phyloP scores from a whole-genome alignment of 2,329 filamentous ascomycete species.

The Laburnicola sp. region DNA sequence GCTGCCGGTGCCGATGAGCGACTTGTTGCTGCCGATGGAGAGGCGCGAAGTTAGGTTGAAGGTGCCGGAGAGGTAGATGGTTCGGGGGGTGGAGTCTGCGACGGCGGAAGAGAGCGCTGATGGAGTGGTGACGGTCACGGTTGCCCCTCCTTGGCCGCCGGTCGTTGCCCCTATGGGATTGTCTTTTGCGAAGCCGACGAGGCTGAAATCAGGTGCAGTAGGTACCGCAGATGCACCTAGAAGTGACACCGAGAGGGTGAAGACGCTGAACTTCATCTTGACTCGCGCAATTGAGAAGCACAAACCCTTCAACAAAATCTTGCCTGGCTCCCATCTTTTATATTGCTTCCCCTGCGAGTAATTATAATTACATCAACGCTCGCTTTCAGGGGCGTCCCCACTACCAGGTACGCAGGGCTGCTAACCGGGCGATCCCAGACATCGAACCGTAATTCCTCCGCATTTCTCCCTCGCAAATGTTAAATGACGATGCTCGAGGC shows the following conservation, averaged over 20 bases:
- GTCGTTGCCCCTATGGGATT: slow-evolving; percentile 41
- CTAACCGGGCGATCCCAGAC: too few species aligned
- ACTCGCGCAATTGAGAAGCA: not conserved
- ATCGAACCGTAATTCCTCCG: slow-evolving; percentile 1
- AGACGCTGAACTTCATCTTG: slow-evolving; percentile 3
- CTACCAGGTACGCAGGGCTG: too few species aligned
- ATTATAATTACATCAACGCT: not conserved
- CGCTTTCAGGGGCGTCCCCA: too few species aligned
- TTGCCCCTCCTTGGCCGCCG: slow-evolving; percentile 34
- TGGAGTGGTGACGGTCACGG: slow-evolving; percentile 34
- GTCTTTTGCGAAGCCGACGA: slow-evolving; percentile 40
- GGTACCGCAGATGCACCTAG: slow-evolving; percentile 25
- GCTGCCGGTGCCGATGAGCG: slow-evolving; percentile 45
- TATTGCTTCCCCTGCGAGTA: not conserved
- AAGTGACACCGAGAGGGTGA: not conserved
- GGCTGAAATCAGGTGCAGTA: slow-evolving; percentile 26
- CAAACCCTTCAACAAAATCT: not conserved
- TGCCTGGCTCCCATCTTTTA: not conserved
- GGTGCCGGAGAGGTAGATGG: slow-evolving; percentile 49
- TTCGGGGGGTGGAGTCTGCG: slow-evolving; percentile 30
- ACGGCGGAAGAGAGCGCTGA: slow-evolving; percentile 33
- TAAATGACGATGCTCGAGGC: not conserved
- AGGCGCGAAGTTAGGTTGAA: slow-evolving; percentile 50
- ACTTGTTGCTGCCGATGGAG: slow-evolving; percentile 52
- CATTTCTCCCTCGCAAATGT: not conserved